These are phyloP conservation scores for Hypoxylon sp. DNA, from an alignment of 2,329 filamentous ascomycete species.

Conservation along the genomic window DNA sequence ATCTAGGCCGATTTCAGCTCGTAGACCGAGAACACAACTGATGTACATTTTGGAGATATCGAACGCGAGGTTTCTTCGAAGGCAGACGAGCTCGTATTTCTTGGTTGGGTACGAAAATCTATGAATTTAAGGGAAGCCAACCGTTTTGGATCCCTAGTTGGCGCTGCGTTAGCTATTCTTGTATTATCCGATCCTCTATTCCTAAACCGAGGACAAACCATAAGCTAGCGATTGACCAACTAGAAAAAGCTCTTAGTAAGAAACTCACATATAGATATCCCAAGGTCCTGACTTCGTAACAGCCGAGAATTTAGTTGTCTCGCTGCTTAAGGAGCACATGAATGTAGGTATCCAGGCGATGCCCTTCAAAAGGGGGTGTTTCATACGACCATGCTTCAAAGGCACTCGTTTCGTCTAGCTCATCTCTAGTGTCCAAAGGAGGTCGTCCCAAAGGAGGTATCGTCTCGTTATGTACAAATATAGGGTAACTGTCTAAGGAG, in stretches of 20 bases:
- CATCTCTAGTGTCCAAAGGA: conserved; percentile 38
- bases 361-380: conserved; percentile 23
- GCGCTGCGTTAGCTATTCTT: neutral
- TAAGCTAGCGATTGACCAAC: neutral
- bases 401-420: conserved; percentile 39
- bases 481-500: conserved; percentile 24
- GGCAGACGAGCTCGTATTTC: neutral
- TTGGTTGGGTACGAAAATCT: neutral
- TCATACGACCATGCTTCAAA: conserved; percentile 26
- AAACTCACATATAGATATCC: neutral
- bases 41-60: neutral
- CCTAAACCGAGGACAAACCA: neutral
- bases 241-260: neutral
- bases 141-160: neutral
- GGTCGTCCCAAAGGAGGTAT: conserved; percentile 46
- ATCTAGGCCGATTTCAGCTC: neutral
- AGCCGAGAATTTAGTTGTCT: neutral
- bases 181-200: neutral
- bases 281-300: neutral
- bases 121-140: neutral
- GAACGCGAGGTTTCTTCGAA: neutral
- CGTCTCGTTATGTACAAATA: conserved; percentile 52
- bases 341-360: neutral
- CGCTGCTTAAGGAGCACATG: neutral
- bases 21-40: neutral